A percentile compares a stretch with the other conserved stretches of the same genome.
These are phyloP conservation scores for Dacryopinax primogenitus DNA, from an alignment of 768 basidiomycete species.

Conservation along the genomic window DNA sequence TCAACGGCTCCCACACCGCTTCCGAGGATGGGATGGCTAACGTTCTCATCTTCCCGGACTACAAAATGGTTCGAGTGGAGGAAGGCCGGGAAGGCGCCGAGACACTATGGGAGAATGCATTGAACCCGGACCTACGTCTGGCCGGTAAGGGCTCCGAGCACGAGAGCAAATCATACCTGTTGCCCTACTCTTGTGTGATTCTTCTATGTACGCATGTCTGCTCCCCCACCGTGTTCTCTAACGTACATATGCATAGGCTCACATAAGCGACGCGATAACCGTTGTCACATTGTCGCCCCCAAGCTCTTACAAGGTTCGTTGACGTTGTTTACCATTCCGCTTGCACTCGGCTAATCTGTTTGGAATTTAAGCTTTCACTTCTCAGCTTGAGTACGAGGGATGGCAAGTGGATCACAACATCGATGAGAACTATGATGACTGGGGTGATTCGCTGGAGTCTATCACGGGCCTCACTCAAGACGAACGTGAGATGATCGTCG, in stretches of 20 bases:
- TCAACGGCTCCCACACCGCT: slow-evolving; percentile 76
- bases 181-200: slow-evolving; percentile 85
- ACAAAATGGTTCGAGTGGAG: slow-evolving; percentile 63
- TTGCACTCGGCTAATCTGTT: slow-evolving; percentile 13
- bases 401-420: slow-evolving; percentile 68
- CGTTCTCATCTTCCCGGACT: slow-evolving; percentile 86
- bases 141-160: slow-evolving; percentile 35
- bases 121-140: slow-evolving; percentile 43
- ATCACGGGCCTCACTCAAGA: slow-evolving; percentile 35
- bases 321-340: slow-evolving; percentile 10
- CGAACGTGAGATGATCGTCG: slow-evolving; percentile 44
- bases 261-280: slow-evolving; percentile 84
- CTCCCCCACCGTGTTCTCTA: background rate
- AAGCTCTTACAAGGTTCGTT: slow-evolving; percentile 59
- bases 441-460: slow-evolving; percentile 50
- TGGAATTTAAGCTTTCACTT: slow-evolving; percentile 42
- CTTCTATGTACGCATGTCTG: slow-evolving; percentile 57
- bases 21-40: slow-evolving; percentile 55
- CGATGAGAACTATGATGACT: slow-evolving; percentile 38
- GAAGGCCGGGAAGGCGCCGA: slow-evolving; percentile 52
- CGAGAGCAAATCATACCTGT: slow-evolving; percentile 52
- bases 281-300: slow-evolving; percentile 77
- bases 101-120: slow-evolving; percentile 48
- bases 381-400: slow-evolving; percentile 48
- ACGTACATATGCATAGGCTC: slow-evolving; percentile 45